phyloP scores from a whole-genome alignment of 139 green algal species.

The Chlorella vulgaris region DNA sequence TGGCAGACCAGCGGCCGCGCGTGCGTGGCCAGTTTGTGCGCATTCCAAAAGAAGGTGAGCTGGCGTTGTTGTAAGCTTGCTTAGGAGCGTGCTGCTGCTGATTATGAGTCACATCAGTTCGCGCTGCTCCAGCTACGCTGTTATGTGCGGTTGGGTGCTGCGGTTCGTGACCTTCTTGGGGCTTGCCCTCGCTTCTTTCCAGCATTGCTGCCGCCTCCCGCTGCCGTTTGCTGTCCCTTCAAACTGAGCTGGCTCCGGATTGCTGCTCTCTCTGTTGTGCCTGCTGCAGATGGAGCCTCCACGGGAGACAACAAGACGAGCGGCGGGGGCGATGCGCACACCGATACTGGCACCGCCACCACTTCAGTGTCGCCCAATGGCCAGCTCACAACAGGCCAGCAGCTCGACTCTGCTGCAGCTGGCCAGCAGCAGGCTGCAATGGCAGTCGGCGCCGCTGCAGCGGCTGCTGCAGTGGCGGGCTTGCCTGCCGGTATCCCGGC shows the following conservation, averaged over 20 bases:
- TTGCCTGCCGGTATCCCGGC: neutral
- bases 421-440: neutral
- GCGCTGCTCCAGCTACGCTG: neutral
- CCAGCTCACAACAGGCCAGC: neutral
- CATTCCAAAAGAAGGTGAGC: slow-evolving; percentile 4
- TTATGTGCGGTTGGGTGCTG: too few relatives aligned
- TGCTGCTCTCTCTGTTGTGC: too few relatives aligned
- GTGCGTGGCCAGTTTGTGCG: slow-evolving; percentile 47
- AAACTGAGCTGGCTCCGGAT: too few relatives aligned
- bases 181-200: too few relatives aligned
- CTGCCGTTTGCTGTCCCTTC: too few relatives aligned
- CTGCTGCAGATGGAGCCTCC: too few relatives aligned
- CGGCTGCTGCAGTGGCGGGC: neutral
- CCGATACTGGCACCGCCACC: neutral
- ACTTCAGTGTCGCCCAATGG: neutral
- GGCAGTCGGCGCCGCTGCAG: neutral
- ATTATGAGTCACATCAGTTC: neutral
- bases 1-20: slow-evolving; percentile 54
- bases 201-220: too few relatives aligned
- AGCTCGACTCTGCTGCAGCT: neutral
- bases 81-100: neutral
- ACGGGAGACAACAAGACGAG: neutral
- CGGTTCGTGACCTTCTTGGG: too few relatives aligned
- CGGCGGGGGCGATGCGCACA: neutral
- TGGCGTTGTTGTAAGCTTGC: neutral